Conservation (phyloP, 2,329 filamentous ascomycete genomes). For the Penicillium sp. region DNA sequence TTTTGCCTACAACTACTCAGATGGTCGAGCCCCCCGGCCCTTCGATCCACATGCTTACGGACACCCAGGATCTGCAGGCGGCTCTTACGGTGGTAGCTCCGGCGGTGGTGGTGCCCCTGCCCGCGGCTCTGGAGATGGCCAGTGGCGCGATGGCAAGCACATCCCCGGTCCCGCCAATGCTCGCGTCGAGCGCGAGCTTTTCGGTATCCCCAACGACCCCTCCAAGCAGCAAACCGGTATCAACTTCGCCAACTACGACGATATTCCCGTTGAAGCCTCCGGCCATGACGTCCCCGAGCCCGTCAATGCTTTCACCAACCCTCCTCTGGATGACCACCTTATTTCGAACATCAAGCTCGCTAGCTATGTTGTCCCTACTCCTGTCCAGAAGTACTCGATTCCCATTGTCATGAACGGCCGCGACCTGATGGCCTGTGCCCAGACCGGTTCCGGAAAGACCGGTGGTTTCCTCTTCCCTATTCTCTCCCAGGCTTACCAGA, state of each 20-base stretch:
- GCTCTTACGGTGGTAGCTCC: constrained; percentile 40
- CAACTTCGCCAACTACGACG: constrained; percentile 99
- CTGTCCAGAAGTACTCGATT: constrained; percentile 99
- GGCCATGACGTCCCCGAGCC: constrained; percentile 92
- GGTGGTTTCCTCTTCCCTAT: constrained; percentile 99
- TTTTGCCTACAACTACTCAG: constrained; percentile 39
- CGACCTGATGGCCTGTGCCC: constrained; percentile 98
- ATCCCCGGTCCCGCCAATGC: constrained; percentile 85
- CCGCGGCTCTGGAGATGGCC: constrained; percentile 89
- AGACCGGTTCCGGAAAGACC: constrained; percentile 99
- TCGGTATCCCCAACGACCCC: constrained; percentile 87
- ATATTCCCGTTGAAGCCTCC: constrained; percentile 97
- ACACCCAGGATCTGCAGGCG: constrained; percentile 54
- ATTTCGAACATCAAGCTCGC: constrained; percentile 91
- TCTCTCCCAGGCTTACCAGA: constrained; percentile 93
- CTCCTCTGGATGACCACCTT: constrained; percentile 92
- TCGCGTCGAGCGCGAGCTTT: constrained; percentile 92
- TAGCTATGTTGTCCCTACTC: constrained; percentile 93
- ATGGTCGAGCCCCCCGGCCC: constrained; percentile 43
- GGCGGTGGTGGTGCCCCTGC: constrained; percentile 39
- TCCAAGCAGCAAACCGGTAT: constrained; percentile 96
- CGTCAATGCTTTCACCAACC: constrained; percentile 87
- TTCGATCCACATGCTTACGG: constrained; percentile 68
- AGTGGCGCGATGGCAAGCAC: constrained; percentile 98
- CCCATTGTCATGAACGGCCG: constrained; percentile 98